phyloP scores from a whole-genome alignment of 169 alveolate genomes.

The Theileria luwenshuni region DNA sequence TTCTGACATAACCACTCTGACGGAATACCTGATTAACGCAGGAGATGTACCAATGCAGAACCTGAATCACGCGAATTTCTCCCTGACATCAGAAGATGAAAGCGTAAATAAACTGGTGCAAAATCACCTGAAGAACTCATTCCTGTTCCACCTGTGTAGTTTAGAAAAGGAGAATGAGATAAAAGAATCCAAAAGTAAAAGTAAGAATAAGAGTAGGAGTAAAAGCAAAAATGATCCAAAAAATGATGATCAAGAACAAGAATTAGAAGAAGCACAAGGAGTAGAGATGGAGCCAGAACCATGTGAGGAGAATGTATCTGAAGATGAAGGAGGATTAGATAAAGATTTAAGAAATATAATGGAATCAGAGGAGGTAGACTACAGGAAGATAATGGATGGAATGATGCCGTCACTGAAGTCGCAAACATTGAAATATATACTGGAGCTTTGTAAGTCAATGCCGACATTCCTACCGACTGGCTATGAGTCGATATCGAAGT shows the following conservation, averaged over 20 bases:
- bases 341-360: too few species aligned
- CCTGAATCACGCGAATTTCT: background rate
- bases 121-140: conserved; percentile 1
- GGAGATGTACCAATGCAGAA: conserved; percentile 6
- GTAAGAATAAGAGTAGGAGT: background rate
- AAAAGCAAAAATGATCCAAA: background rate
- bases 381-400: background rate
- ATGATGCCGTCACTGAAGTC: background rate
- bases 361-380: background rate
- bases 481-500: conserved; percentile 11
- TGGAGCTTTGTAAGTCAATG: background rate
- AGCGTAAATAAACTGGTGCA: background rate
- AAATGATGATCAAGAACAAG: background rate
- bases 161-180: background rate
- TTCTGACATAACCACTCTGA: conserved; percentile 40
- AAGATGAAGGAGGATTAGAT: too few species aligned
- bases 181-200: background rate
- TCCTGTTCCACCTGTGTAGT: background rate
- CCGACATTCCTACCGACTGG: conserved; percentile 15
- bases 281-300: background rate
- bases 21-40: conserved; percentile 49
- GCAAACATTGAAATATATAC: background rate
- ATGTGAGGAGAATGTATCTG: too few species aligned
- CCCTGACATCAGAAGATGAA: conserved; percentile 10
- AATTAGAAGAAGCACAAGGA: background rate